Evolutionary conservation across 495 filamentous ascomycete species (phyloP).

Genomic region (Tuber borchii): DNA sequence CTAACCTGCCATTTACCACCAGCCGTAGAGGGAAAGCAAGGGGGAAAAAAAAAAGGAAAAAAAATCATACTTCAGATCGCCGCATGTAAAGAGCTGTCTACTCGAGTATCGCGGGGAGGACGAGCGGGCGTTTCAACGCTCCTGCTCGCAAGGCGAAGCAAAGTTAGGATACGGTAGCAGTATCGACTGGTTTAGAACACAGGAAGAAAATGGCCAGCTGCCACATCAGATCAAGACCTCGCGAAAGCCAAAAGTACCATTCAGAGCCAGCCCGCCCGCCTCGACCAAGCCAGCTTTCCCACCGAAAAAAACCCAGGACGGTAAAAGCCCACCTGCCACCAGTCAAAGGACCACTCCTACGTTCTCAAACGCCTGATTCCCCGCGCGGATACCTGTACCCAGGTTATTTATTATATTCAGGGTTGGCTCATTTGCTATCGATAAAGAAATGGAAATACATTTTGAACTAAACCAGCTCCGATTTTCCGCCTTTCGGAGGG

Average conservation of each 20-base stretch:
- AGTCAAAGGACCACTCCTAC: not conserved
- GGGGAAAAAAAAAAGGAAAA: not conserved
- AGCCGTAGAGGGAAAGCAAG: not conserved
- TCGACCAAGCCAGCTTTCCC: not conserved
- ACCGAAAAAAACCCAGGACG: not conserved
- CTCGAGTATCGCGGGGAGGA: not conserved
- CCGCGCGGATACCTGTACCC: not conserved
- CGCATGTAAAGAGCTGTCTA: slow-evolving; percentile 1
- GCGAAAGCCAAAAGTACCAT: not conserved
- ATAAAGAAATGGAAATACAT: not conserved
- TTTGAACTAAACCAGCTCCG: not conserved
- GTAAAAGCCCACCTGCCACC: not conserved
- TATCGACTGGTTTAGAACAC: not conserved
- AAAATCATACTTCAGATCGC: not conserved
- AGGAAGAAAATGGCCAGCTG: not conserved
- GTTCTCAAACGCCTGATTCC: not conserved
- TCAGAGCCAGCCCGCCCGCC: not conserved
- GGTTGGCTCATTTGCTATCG: not conserved
- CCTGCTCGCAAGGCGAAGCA: not conserved
- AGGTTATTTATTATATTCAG: not conserved
- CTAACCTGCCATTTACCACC: not conserved
- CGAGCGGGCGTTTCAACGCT: not conserved
- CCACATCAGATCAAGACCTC: not conserved
- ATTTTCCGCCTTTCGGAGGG: not conserved
- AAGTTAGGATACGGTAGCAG: not conserved